Conservation (phyloP, 2,329 filamentous ascomycete genomes). For the Scedosporium boydii region DNA sequence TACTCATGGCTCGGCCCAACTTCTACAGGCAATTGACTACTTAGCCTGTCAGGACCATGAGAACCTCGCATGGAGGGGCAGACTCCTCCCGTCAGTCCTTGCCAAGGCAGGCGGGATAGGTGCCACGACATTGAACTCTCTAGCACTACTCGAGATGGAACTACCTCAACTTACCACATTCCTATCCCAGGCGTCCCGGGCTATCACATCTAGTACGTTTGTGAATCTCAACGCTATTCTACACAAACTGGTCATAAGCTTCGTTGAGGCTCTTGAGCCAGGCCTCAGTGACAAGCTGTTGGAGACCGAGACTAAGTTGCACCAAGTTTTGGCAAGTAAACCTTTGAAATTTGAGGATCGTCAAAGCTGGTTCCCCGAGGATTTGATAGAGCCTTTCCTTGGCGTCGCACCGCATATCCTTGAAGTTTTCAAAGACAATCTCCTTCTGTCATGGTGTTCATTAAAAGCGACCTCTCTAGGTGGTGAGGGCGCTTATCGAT, state of each 20-base stretch:
- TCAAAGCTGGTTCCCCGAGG: not conserved
- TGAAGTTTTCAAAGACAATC: conserved; percentile 26
- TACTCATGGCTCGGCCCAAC: conserved; percentile 24
- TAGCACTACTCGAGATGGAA: conserved; percentile 56
- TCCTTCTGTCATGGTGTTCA: conserved; percentile 36
- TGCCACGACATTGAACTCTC: conserved; percentile 46
- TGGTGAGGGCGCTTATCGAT: conserved; percentile 16
- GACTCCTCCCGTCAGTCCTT: conserved; percentile 37
- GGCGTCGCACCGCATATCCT: conserved; percentile 5
- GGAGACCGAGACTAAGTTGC: not conserved
- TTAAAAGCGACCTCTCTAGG: conserved; percentile 26
- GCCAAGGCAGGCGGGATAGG: conserved; percentile 41
- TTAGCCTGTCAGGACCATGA: conserved; percentile 27
- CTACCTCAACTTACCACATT: conserved; percentile 50
- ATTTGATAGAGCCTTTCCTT: not conserved
- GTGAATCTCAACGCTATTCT: conserved; percentile 38
- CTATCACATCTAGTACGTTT: conserved; percentile 41
- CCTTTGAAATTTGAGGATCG: conserved; percentile 3
- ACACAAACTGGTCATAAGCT: conserved; percentile 30
- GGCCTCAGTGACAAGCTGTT: not conserved
- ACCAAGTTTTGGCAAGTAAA: not conserved
- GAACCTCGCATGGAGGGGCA: conserved; percentile 29
- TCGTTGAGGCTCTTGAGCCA: conserved; percentile 3
- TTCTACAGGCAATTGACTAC: conserved; percentile 38
- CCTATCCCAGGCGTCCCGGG: conserved; percentile 36